Evolutionary conservation across 495 filamentous ascomycete species (phyloP), one percentile per base, ranked within the genome.

Genomic region (Pyronema omphalodes): DNA sequence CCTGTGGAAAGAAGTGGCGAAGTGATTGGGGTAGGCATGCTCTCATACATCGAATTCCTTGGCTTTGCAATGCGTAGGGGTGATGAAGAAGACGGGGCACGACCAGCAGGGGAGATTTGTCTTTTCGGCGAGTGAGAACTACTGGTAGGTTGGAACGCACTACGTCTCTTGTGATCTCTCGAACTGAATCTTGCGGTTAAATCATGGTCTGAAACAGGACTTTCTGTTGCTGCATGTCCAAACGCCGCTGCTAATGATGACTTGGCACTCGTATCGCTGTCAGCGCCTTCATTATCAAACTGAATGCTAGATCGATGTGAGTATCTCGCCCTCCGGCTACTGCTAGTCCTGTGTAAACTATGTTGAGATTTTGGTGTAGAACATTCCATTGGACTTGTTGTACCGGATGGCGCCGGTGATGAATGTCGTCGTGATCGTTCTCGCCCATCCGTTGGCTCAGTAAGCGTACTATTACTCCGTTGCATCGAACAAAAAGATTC

Each of bases 381-480:
- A 50, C 83, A 87, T 70, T 93, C 88, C 70, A 82, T 78, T 1
- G 91, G 91, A 60, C 93, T 98, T 59, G 78, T 93, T 1, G 93
- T 93, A 55, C 86, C 76, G 0, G 93, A 84, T 14, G 74, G 70
- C 15, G 77, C 79, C 36, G 71, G 70, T 6, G 82, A 84, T 0
- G 82, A 81, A 6, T 71, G 68, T 55, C 76, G 71, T 23, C 72
- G 68, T 9, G 59, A 47, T 14, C 46, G 37, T 29, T 19, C 34
- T 19, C 14, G 18, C 9, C 60, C 55, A 11, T 59, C 55, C 7
- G 52, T 43, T 12, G 61, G 60, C 23, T 62, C 56, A 29, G 59
- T 54, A 29, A 57, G 43, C 36, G 45, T 54, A 34, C 61, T 60
- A 23, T 48, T 51, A 9, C 46, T 52, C 45, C 58, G 57, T 23